phyloP scores from a whole-genome alignment of 2,329 filamentous ascomycete genomes.

The Monilinia polystroma region DNA sequence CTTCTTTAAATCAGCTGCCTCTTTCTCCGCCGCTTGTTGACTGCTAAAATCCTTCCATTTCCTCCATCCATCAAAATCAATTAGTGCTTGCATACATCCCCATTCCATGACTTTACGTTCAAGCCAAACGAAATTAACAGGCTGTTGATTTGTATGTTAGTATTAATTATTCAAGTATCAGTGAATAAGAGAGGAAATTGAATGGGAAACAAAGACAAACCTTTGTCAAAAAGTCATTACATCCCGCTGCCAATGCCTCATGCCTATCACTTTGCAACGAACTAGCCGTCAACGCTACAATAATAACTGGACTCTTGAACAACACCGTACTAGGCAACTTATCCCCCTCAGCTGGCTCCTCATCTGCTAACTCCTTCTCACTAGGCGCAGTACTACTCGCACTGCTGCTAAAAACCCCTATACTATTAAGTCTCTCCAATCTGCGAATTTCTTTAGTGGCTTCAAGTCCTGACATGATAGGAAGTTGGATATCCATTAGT shows the following conservation, averaged over 20 bases:
- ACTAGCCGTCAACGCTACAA: conserved; percentile 92
- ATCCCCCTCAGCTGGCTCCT: conserved; percentile 61
- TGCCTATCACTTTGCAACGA: conserved; percentile 93
- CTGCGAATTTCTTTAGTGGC: conserved; percentile 93
- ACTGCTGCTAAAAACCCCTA: conserved; percentile 82
- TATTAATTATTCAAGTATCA: conserved; percentile 6
- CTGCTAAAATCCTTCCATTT: conserved; percentile 82
- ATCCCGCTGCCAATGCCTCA: conserved; percentile 90
- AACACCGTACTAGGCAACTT: conserved; percentile 64
- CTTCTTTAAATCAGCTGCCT: conserved; percentile 27
- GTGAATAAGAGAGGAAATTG: neutral
- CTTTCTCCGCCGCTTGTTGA: conserved; percentile 34
- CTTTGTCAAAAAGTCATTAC: conserved; percentile 98
- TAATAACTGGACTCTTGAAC: conserved; percentile 97
- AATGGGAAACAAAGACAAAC: conserved; percentile 48
- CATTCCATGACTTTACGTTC: conserved; percentile 98
- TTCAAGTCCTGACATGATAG: conserved; percentile 92
- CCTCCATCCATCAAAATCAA: conserved; percentile 97
- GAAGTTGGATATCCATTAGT: conserved; percentile 97
- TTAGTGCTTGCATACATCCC: conserved; percentile 99
- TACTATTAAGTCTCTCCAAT: conserved; percentile 84
- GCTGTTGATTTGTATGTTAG: conserved; percentile 50
- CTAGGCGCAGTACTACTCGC: conserved; percentile 53
- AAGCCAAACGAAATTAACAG: conserved; percentile 96
- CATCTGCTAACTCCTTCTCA: conserved; percentile 44